These are phyloP conservation scores for Trichoderma sp. DNA, from an alignment of 2,329 filamentous ascomycete genomes.

Conservation along the genomic window DNA sequence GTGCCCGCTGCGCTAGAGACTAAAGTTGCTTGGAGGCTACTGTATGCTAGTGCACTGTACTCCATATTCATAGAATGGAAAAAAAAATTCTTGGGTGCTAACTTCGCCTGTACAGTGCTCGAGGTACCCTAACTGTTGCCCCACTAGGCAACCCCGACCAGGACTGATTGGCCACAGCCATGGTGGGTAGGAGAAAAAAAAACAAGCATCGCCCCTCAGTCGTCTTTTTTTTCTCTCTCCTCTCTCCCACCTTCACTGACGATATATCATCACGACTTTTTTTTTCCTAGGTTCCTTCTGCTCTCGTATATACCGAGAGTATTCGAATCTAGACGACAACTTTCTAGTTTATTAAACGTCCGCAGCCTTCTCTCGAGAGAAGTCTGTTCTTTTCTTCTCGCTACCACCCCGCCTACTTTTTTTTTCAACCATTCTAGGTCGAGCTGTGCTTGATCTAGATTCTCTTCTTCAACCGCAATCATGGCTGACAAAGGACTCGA, in stretches of 20 bases:
- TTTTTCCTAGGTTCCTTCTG: conserved; percentile 41
- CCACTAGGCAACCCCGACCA: conserved; percentile 5
- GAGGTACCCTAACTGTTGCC: conserved; percentile 27
- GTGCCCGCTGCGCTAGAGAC: background rate
- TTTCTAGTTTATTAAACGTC: conserved; percentile 24
- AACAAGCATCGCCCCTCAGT: conserved; percentile 38
- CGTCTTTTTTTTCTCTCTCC: conserved; percentile 36
- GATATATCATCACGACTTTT: conserved; percentile 29
- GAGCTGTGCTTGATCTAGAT: conserved; percentile 74
- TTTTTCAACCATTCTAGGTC: conserved; percentile 56
- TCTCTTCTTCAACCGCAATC: conserved; percentile 65
- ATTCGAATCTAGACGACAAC: conserved; percentile 45
- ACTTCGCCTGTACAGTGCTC: conserved; percentile 11
- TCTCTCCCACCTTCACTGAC: conserved; percentile 31
- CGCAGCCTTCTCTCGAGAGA: conserved; percentile 35
- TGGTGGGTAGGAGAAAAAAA: conserved; percentile 30
- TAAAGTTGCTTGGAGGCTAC: background rate
- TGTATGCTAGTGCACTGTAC: background rate
- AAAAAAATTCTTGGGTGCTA: conserved; percentile 19
- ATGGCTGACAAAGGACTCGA: conserved; percentile 99
- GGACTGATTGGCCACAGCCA: conserved; percentile 22
- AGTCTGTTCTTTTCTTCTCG: conserved; percentile 37
- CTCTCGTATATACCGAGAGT: conserved; percentile 47
- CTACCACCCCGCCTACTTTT: conserved; percentile 39
- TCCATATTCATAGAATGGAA: background rate